Percentiles rank a stretch among this genome's conserved stretches.
phyloP scores from a whole-genome alignment of 177 flowering plant species.

The Vitis hybrid region DNA sequence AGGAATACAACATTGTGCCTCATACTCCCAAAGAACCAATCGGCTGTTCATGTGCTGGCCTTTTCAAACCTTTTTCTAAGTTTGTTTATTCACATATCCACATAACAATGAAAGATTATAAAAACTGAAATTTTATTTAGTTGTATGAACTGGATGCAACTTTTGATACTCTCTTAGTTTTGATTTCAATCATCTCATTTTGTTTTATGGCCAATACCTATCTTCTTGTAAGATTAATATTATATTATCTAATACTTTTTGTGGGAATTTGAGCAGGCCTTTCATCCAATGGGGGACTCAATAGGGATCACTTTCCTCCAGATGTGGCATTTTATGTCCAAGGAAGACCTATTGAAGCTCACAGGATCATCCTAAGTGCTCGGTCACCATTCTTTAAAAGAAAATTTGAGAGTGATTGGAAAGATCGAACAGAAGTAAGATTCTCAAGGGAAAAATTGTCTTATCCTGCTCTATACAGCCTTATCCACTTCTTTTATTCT shows the following conservation, averaged over 20 bases:
- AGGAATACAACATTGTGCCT: too few relatives aligned
- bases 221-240: neutral
- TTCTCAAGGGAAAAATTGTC: slow-evolving; percentile 71
- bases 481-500: slow-evolving; percentile 93
- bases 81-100: too few relatives aligned
- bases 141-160: too few relatives aligned
- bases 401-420: slow-evolving; percentile 85
- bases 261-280: slow-evolving; percentile 39
- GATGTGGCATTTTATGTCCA: slow-evolving; percentile 81
- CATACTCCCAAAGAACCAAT: too few relatives aligned
- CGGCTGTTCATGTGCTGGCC: too few relatives aligned
- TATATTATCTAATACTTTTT: slow-evolving; percentile 12
- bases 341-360: slow-evolving; percentile 96
- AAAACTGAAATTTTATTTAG: too few relatives aligned
- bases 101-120: too few relatives aligned
- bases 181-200: too few relatives aligned
- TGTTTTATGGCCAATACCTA: too few relatives aligned
- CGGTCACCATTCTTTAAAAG: slow-evolving; percentile 78
- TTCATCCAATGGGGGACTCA: slow-evolving; percentile 39
- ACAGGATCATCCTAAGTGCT: slow-evolving; percentile 83
- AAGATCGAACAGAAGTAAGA: slow-evolving; percentile 72
- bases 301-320: slow-evolving; percentile 56
- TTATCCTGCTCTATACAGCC: slow-evolving; percentile 82
- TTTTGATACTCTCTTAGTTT: too few relatives aligned
- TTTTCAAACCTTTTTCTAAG: too few relatives aligned